Conservation (phyloP, 2,329 filamentous ascomycete genomes). For the Seiridium cupressi region DNA sequence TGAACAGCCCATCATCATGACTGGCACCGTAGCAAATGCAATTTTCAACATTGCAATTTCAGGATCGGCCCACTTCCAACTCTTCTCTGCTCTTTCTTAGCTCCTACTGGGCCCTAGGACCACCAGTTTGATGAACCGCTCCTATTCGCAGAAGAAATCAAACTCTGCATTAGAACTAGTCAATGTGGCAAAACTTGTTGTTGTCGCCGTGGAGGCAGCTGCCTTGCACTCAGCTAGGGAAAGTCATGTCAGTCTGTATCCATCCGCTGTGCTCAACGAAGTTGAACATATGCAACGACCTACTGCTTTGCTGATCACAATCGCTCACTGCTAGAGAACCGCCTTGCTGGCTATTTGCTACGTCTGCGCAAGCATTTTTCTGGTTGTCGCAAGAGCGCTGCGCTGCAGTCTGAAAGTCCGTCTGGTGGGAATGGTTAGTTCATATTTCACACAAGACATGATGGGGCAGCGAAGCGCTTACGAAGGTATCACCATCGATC, state of each 20-base stretch:
- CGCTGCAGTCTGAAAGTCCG: constrained; percentile 39
- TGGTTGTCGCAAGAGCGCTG: constrained; percentile 47
- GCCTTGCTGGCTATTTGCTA: constrained; percentile 34
- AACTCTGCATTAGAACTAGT: constrained; percentile 40
- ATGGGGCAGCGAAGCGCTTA: constrained; percentile 20
- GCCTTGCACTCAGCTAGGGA: constrained; percentile 37
- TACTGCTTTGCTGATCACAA: constrained; percentile 45
- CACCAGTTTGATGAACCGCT: background rate
- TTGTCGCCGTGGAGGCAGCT: constrained; percentile 25
- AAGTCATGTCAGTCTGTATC: background rate
- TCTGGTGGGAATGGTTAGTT: constrained; percentile 21
- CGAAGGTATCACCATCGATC: constrained; percentile 43
- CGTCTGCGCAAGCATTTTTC: constrained; percentile 43
- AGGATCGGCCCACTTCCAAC: no score
- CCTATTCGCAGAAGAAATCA: constrained; percentile 43
- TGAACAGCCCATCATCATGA: no score
- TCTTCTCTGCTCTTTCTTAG: no score
- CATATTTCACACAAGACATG: background rate
- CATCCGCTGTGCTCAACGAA: no score
- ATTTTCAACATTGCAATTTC: no score
- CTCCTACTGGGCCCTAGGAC: no score
- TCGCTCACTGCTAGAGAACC: constrained; percentile 36
- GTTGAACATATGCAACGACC: constrained; percentile 17
- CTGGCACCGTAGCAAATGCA: no score
- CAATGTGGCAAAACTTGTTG: constrained; percentile 29